Conservation (phyloP, 1,284 basidiomycete species). For the Dichomitus squalens region DNA sequence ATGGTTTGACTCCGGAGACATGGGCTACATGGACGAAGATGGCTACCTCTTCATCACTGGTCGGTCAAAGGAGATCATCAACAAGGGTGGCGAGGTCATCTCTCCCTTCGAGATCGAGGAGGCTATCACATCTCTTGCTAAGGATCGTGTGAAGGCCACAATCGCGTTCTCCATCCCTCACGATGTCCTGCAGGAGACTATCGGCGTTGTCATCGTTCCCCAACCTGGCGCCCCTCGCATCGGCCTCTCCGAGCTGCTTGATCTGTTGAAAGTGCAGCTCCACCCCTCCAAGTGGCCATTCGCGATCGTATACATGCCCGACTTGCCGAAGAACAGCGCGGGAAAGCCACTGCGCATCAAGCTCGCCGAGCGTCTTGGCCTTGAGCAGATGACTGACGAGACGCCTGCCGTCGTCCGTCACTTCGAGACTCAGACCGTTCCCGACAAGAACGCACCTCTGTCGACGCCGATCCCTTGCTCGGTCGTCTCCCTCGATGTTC, state of each 20-base stretch:
- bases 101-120: constrained; percentile 65
- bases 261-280: constrained; percentile 42
- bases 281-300: constrained; percentile 52
- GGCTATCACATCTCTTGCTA: constrained; percentile 44
- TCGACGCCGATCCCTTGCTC: constrained; percentile 42
- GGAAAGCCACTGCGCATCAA: constrained; percentile 49
- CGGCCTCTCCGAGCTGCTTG: constrained; percentile 43
- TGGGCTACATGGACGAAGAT: constrained; percentile 61
- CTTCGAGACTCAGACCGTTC: constrained; percentile 39
- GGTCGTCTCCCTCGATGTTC: constrained; percentile 35
- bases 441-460: constrained; percentile 35
- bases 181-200: constrained; percentile 47
- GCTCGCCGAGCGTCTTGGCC: constrained; percentile 41
- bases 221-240: constrained; percentile 35
- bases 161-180: constrained; percentile 47
- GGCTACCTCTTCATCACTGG: constrained; percentile 65
- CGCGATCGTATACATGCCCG: constrained; percentile 45
- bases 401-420: constrained; percentile 40
- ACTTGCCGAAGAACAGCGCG: constrained; percentile 46
- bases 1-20: constrained; percentile 66
- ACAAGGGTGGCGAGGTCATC: constrained; percentile 69
- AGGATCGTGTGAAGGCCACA: constrained; percentile 42
- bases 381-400: constrained; percentile 39
- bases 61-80: constrained; percentile 63
- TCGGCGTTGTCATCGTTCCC: constrained; percentile 45